Percentiles rank a stretch among this genome's conserved stretches.
Conservation (phyloP, 1,284 basidiomycete species). For the Cutaneotrichosporon sp. region DNA sequence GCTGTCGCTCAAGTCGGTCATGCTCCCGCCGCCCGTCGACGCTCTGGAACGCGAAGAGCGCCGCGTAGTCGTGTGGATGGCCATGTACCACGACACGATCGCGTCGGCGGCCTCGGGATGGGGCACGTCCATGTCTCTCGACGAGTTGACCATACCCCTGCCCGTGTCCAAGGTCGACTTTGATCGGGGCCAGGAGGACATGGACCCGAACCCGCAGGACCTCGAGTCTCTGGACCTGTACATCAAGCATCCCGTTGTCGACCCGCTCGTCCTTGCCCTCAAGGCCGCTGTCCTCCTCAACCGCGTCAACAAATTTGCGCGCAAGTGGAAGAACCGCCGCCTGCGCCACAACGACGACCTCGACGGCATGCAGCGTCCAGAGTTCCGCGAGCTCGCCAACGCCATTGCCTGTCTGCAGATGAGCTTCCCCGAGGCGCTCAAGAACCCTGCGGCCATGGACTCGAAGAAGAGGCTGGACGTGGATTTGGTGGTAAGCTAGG, state of each 20-base stretch:
- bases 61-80: conserved; percentile 43
- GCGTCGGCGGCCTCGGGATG: conserved; percentile 42
- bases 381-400: conserved; percentile 44
- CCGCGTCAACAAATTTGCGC: conserved; percentile 34
- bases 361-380: conserved; percentile 41
- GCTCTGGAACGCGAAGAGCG: conserved; percentile 47
- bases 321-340: conserved; percentile 44
- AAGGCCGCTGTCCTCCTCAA: conserved; percentile 36
- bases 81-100: conserved; percentile 43
- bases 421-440: conserved; percentile 34
- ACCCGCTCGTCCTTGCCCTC: conserved; percentile 39
- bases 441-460: conserved; percentile 25
- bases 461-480: conserved; percentile 29
- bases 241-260: conserved; percentile 43
- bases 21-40: conserved; percentile 40
- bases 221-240: conserved; percentile 43
- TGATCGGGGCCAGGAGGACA: conserved; percentile 27
- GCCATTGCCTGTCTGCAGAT: conserved; percentile 43
- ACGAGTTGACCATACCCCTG: conserved; percentile 43
- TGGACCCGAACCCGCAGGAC: conserved; percentile 44
- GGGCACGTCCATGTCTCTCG: conserved; percentile 42
- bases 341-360: conserved; percentile 40
- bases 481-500: conserved; percentile 32
- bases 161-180: conserved; percentile 38
- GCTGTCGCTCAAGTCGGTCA: conserved; percentile 40